Base-by-base conservation (phyloP, 192 early-diverging fungal genomes). In the Gonapodya sp. region DNA sequence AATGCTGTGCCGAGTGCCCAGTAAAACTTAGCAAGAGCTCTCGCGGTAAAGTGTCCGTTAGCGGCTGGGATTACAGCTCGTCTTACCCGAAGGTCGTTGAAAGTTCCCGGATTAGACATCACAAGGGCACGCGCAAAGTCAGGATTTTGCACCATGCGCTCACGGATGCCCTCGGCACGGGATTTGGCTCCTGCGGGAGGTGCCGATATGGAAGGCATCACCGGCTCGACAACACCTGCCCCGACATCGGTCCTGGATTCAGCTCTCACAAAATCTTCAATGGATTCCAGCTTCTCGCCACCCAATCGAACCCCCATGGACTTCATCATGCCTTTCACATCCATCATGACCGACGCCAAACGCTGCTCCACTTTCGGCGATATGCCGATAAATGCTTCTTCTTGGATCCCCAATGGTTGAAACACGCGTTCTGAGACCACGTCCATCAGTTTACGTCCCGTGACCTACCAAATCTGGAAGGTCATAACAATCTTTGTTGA, bases 31-130 rank as follows among this genome's bases (percentile, higher is more conserved):
- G 46, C 73, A 34, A 85, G 73, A 18, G 46, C 84, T 16, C 35
- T 34, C 18, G 84, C 84, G 8, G 84, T 84, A 18, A 83, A 78
- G 80, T 85, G 81, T 8, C 84, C 84, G 37, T 84, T 85, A 14
- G 82, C 84, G n/a, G 84, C 81, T 16, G 84, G 84, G 36, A 85
- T 81, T 36, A 85, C 82, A 0, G 80, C 73, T 0, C 81, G 36
- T 8, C 84, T 79, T 1, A 85, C 32, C 1, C 30, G 31, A 1
- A 85, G 74, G 36, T 85, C 37, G 79, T 85, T 85, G 83, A 85
- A 85, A 18, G 84, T 72, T 1, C 82, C 36, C 0, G 80, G 81
- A 37, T 83, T 85, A 0, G 78, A 84, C 31, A 34, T 2, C 36
- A 80, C 30, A 8, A 77, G 75, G 8, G 75, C 75, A 2, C 8